Conservation (phyloP, 345 rosid species). For the Clausena lansium region DNA sequence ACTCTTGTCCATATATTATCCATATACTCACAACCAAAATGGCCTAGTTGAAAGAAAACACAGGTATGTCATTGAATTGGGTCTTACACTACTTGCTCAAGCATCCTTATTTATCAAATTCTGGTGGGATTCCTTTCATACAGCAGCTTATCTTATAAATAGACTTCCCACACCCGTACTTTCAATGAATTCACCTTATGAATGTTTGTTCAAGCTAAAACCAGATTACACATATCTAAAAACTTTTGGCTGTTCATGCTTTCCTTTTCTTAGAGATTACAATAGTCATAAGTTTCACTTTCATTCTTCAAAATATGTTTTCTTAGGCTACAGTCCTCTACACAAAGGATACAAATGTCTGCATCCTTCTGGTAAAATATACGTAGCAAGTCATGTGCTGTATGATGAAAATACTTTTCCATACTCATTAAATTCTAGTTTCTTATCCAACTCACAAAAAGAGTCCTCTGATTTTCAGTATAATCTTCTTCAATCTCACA, state of each 20-base stretch:
- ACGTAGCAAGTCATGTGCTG: neutral
- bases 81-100: neutral
- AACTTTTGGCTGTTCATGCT: neutral
- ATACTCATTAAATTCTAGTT: no score
- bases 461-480: no score
- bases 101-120: neutral
- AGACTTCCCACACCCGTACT: neutral
- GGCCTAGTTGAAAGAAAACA: neutral
- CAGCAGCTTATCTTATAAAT: neutral
- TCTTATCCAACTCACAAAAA: no score
- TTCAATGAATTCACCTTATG: neutral
- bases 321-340: neutral
- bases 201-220: accelerated
- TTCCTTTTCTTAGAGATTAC: neutral
- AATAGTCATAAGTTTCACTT: neutral
- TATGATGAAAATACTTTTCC: neutral
- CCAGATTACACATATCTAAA: neutral
- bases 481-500: no score
- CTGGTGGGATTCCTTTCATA: neutral
- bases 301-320: neutral
- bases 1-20: no score
- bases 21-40: no score
- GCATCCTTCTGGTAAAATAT: neutral
- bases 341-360: neutral
- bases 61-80: neutral